Conservation (phyloP, 768 basidiomycete genomes). For the Amanita thiersii region DNA sequence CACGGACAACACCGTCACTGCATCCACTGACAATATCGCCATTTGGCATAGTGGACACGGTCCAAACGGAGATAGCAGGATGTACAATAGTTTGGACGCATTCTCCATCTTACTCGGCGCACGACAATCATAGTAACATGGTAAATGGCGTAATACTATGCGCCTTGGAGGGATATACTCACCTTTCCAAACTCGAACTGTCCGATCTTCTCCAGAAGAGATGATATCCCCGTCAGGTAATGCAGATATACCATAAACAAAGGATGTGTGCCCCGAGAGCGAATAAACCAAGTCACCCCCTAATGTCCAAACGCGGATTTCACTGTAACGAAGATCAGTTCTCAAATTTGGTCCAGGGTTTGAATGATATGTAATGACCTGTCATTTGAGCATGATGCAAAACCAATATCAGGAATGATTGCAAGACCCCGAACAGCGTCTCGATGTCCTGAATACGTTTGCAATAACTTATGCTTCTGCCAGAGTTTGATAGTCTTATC, state of each 20-base stretch:
- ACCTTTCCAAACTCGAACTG: constrained; percentile 89
- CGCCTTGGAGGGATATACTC: constrained; percentile 16
- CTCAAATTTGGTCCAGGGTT: background rate
- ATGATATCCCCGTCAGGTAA: constrained; percentile 79
- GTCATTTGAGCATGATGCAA: constrained; percentile 95
- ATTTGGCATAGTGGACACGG: constrained; percentile 80
- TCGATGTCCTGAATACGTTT: constrained; percentile 78
- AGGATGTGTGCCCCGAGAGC: constrained; percentile 93
- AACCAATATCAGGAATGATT: constrained; percentile 77
- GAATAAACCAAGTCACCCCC: constrained; percentile 70
- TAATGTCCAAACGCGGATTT: constrained; percentile 89
- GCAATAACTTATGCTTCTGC: constrained; percentile 64
- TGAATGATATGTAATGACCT: constrained; percentile 37
- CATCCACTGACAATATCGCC: constrained; percentile 89
- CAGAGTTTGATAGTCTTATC: constrained; percentile 93
- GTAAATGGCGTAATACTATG: background rate
- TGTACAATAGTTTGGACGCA: constrained; percentile 85
- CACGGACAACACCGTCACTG: constrained; percentile 80
- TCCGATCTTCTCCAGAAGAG: constrained; percentile 92
- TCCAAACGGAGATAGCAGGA: constrained; percentile 97
- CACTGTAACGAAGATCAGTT: constrained; percentile 33
- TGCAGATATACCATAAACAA: constrained; percentile 85
- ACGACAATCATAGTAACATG: background rate
- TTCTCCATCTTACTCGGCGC: constrained; percentile 58
- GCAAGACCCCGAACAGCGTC: constrained; percentile 88